A percentile compares a stretch with the other conserved stretches of the same genome.
Evolutionary conservation across 371 early-diverging fungal species (phyloP).

Genomic region (Paraphysoderma sedebokerense): DNA sequence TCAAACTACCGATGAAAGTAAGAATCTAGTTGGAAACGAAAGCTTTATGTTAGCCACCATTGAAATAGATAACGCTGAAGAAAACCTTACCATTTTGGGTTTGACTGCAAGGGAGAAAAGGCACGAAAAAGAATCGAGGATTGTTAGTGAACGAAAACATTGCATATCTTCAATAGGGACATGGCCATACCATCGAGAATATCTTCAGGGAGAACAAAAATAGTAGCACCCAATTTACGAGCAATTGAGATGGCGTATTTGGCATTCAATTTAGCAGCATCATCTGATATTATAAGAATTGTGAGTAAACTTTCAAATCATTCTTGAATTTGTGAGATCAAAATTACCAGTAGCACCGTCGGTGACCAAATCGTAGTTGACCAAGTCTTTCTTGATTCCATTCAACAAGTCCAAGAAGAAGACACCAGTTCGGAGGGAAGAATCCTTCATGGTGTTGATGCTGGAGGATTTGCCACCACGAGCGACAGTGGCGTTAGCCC

Average conservation of each 20-base stretch:
- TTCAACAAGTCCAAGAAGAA: conserved; percentile 85
- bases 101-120: conserved; percentile 73
- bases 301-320: too few relatives aligned
- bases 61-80: not conserved
- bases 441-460: conserved; percentile 68
- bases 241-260: conserved; percentile 93
- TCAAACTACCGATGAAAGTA: conserved; percentile 76
- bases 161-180: too few relatives aligned
- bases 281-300: too few relatives aligned
- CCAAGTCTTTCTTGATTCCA: conserved; percentile 74
- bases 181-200: conserved; percentile 93
- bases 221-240: conserved; percentile 92
- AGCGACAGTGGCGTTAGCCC: conserved; percentile 75
- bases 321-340: too few relatives aligned
- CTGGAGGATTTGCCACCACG: conserved; percentile 41
- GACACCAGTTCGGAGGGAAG: conserved; percentile 48
- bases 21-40: too few relatives aligned
- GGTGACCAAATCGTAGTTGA: conserved; percentile 74
- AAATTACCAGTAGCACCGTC: conserved; percentile 42
- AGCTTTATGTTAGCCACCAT: too few relatives aligned
- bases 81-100: conserved; percentile 56
- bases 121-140: conserved; percentile 13
- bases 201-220: conserved; percentile 92
- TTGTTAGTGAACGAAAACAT: conserved; percentile 78
- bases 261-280: conserved; percentile 78